Percentiles rank a stretch among this genome's conserved stretches.
Conservation (phyloP, 2,329 filamentous ascomycete genomes). For the Trichophyton simii region DNA sequence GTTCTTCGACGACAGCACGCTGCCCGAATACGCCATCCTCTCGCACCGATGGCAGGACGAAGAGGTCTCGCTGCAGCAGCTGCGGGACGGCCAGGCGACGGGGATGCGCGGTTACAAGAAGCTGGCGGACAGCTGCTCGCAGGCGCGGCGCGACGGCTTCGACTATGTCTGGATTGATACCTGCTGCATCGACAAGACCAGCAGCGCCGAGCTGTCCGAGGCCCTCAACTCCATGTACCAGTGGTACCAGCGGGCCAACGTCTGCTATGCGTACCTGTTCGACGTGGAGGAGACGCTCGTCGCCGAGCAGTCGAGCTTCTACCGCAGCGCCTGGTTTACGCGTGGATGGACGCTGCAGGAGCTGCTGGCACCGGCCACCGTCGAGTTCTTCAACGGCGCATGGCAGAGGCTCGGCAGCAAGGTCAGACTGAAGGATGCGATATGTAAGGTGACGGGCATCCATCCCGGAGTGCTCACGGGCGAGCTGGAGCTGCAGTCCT, state of each 20-base stretch:
- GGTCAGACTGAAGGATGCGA: conserved; percentile 1
- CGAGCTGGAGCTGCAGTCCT: not conserved
- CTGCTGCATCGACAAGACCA: conserved; percentile 29
- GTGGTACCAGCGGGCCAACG: conserved; percentile 25
- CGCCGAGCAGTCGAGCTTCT: not conserved
- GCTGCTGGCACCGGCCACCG: conserved; percentile 2
- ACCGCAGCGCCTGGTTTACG: conserved; percentile 6
- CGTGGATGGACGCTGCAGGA: conserved; percentile 9
- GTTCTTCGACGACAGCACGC: not conserved
- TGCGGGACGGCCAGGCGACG: not conserved
- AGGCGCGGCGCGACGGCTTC: conserved; percentile 18
- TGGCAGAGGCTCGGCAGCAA: conserved; percentile 7
- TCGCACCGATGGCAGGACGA: conserved; percentile 18
- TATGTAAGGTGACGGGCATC: conserved; percentile 6
- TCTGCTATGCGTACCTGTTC: conserved; percentile 26
- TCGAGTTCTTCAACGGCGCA: conserved; percentile 7
- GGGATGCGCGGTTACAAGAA: conserved; percentile 3
- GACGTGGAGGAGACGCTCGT: conserved; percentile 14
- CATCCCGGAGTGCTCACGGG: not conserved
- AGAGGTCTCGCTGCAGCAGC: conserved; percentile 17
- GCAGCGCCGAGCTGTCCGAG: conserved; percentile 25
- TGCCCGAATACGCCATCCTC: conserved; percentile 17
- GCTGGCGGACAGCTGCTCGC: conserved; percentile 6
- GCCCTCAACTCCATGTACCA: conserved; percentile 21
- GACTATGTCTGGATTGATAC: conserved; percentile 30